These are phyloP conservation scores for Nitzschia putrida DNA, from an alignment of 108 stramenopile genomes.

Conservation along the genomic window DNA sequence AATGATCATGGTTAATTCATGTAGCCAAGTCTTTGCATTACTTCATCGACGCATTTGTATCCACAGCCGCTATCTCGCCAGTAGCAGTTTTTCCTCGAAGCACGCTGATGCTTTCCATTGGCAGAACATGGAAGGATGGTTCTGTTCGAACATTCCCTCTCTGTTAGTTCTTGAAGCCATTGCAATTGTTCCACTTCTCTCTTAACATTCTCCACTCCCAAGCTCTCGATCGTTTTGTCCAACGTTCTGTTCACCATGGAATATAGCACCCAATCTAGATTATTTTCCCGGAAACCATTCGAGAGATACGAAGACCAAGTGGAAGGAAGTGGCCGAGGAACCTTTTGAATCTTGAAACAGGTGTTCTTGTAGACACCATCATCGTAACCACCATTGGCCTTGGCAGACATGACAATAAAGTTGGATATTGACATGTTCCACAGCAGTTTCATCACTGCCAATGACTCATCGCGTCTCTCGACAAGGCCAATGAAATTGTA, in stretches of 20 bases:
- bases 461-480: slow-evolving; percentile 35
- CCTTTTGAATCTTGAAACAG: slow-evolving; percentile 21
- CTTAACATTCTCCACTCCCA: slow-evolving; percentile 8
- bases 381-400: slow-evolving; percentile 35
- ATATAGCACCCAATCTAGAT: slow-evolving; percentile 18
- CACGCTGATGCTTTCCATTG: slow-evolving; percentile 14
- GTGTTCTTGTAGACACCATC: slow-evolving; percentile 26
- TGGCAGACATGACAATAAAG: slow-evolving; percentile 29
- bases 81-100: slow-evolving; percentile 15
- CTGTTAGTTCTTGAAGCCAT: not conserved
- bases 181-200: not conserved
- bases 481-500: slow-evolving; percentile 42
- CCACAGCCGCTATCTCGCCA: slow-evolving; percentile 28
- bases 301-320: not conserved
- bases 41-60: slow-evolving; percentile 17
- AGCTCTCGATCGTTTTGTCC: slow-evolving; percentile 15
- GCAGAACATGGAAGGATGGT: slow-evolving; percentile 24
- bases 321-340: not conserved
- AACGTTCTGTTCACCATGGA: slow-evolving; percentile 10
- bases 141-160: not conserved
- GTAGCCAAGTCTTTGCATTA: not conserved
- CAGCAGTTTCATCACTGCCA: slow-evolving; percentile 30
- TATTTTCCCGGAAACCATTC: not conserved
- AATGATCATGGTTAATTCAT: too few relatives aligned
- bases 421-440: slow-evolving; percentile 22